phyloP scores from a whole-genome alignment of 805 yeast species.

The Lachancea quebecensis region DNA sequence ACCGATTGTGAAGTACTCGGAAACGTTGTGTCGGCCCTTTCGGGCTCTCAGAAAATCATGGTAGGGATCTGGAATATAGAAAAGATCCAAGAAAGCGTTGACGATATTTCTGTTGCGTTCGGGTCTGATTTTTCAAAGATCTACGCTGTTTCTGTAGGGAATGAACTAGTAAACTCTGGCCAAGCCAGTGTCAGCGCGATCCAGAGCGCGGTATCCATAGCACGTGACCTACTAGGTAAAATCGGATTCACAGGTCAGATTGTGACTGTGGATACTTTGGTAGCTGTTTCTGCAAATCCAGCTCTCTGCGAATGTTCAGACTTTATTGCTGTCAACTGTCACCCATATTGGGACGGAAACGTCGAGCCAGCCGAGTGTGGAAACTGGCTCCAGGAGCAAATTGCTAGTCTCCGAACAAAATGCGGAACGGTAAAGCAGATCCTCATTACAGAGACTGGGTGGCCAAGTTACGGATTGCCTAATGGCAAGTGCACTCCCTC shows the following conservation, averaged over 20 bases:
- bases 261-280: slow-evolving; percentile 79
- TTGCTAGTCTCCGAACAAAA: slow-evolving; percentile 39
- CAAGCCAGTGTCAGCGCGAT: slow-evolving; percentile 49
- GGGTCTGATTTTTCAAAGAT: slow-evolving; percentile 37
- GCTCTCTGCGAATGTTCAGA: slow-evolving; percentile 63
- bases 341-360: slow-evolving; percentile 64
- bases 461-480: slow-evolving; percentile 60
- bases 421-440: slow-evolving; percentile 46
- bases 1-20: slow-evolving; percentile 64
- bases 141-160: slow-evolving; percentile 57
- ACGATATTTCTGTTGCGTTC: slow-evolving; percentile 41
- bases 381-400: slow-evolving; percentile 52
- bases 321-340: slow-evolving; percentile 71
- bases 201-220: slow-evolving; percentile 49
- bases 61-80: slow-evolving; percentile 53
- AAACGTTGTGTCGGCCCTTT: slow-evolving; percentile 53
- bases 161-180: slow-evolving; percentile 64
- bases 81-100: slow-evolving; percentile 53
- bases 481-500: slow-evolving; percentile 66
- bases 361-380: slow-evolving; percentile 62
- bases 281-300: slow-evolving; percentile 49
- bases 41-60: slow-evolving; percentile 76
- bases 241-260: slow-evolving; percentile 70
- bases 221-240: slow-evolving; percentile 42
- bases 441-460: slow-evolving; percentile 72